A percentile compares a stretch with the other conserved stretches of the same genome.
Conservation (phyloP, 2,329 filamentous ascomycete genomes). For the Aureobasidium sp. region DNA sequence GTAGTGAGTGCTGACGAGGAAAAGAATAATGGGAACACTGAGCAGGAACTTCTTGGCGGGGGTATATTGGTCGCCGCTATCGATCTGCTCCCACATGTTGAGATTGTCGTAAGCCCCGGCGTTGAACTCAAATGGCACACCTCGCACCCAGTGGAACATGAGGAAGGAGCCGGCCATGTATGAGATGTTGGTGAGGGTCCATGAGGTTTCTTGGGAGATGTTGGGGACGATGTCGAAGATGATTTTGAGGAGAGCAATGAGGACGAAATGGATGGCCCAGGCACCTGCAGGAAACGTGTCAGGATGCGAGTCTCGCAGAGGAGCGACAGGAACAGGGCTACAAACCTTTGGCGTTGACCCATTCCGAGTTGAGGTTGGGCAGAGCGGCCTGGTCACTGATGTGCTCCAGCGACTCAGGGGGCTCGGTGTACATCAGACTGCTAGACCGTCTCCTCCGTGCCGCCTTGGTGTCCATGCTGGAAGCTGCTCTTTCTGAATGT, state of each 20-base stretch:
- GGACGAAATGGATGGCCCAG: conserved; percentile 93
- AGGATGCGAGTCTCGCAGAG: conserved; percentile 12
- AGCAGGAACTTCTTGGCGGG: conserved; percentile 98
- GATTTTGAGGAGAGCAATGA: conserved; percentile 88
- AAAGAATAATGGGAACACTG: conserved; percentile 86
- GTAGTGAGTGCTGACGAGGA: conserved; percentile 96
- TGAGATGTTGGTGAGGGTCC: conserved; percentile 96
- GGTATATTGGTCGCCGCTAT: conserved; percentile 97
- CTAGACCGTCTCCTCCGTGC: conserved; percentile 79
- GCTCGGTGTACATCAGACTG: conserved; percentile 97
- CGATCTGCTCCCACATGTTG: conserved; percentile 99
- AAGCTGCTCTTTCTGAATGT: conserved; percentile 39
- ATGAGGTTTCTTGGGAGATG: conserved; percentile 94
- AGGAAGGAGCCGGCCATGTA: conserved; percentile 99
- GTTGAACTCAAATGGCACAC: conserved; percentile 98
- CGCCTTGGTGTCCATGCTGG: conserved; percentile 45
- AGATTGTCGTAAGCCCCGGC: conserved; percentile 97
- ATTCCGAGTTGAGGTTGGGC: conserved; percentile 94
- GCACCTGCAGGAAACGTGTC: conserved; percentile 54
- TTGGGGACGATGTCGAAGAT: conserved; percentile 94
- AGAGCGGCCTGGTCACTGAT: conserved; percentile 92
- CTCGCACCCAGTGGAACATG: conserved; percentile 99
- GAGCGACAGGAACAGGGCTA: neutral
- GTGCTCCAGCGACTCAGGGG: conserved; percentile 92
- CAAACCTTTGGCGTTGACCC: conserved; percentile 97